These are phyloP conservation scores for Neurospora sp. DNA, from an alignment of 495 filamentous ascomycete species.

Conservation along the genomic window DNA sequence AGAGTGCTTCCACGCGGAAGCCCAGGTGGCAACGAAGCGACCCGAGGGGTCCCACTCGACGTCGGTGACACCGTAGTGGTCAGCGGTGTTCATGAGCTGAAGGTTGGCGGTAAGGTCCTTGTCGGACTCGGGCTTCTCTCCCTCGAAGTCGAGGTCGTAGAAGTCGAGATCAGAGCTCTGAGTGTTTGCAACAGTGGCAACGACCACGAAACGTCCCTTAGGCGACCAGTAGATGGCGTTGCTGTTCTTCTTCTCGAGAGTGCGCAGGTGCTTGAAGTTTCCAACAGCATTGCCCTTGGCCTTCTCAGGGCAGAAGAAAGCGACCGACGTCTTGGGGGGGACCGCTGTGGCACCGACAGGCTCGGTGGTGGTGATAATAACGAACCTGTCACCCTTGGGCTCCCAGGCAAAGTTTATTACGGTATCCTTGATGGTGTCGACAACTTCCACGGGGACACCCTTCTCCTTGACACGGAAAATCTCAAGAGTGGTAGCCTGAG, in stretches of 20 bases:
- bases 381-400: conserved; percentile 92
- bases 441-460: conserved; percentile 94
- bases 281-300: conserved; percentile 64
- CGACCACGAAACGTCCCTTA: conserved; percentile 84
- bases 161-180: conserved; percentile 94
- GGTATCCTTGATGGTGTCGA: conserved; percentile 92
- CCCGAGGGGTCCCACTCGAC: conserved; percentile 97
- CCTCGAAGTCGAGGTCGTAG: conserved; percentile 95
- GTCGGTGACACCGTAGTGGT: conserved; percentile 96
- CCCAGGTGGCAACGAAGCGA: conserved; percentile 84
- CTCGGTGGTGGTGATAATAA: conserved; percentile 91
- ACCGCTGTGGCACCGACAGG: conserved; percentile 62
- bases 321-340: conserved; percentile 86
- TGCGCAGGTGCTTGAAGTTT: conserved; percentile 91
- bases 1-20: conserved; percentile 87
- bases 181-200: conserved; percentile 84
- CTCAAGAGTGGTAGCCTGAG: conserved; percentile 88
- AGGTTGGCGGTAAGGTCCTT: conserved; percentile 94
- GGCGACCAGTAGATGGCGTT: conserved; percentile 99
- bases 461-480: conserved; percentile 96
- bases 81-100: conserved; percentile 79
- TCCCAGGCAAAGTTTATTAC: conserved; percentile 99
- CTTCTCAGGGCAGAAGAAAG: conserved; percentile 96
- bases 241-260: conserved; percentile 95
- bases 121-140: conserved; percentile 82